phyloP scores from a whole-genome alignment of 768 basidiomycete genomes.

The Trametes meyenii region DNA sequence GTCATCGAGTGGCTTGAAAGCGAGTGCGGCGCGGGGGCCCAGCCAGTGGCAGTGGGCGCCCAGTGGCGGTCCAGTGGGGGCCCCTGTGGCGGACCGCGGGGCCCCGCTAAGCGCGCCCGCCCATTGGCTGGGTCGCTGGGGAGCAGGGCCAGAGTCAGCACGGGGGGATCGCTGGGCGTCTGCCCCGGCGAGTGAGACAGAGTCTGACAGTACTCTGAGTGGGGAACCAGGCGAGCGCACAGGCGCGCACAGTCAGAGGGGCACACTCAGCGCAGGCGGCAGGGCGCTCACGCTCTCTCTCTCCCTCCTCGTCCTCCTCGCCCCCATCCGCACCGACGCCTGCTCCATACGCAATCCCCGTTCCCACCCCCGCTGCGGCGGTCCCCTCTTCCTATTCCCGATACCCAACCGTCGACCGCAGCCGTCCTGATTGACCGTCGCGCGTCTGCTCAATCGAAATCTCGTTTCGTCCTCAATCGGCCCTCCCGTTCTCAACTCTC shows the following conservation, averaged over 20 bases:
- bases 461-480: constrained; percentile 24
- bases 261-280: neutral
- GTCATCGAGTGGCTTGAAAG: no score
- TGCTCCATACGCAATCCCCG: neutral
- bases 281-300: neutral
- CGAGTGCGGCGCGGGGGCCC: constrained; percentile 7
- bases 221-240: no score
- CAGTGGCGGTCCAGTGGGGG: no score
- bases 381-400: neutral
- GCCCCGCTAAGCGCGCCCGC: neutral
- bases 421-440: constrained; percentile 20
- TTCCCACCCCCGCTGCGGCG: neutral
- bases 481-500: constrained; percentile 25
- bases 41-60: no score
- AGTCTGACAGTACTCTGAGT: no score
- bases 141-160: neutral
- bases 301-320: neutral
- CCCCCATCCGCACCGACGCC: neutral
- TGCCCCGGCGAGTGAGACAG: no score
- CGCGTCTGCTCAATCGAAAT: constrained; percentile 20
- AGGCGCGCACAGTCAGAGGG: no score
- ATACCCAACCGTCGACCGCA: constrained; percentile 2
- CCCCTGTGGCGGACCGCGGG: constrained; percentile 5
- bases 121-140: constrained; percentile 4
- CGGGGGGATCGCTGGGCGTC: constrained; percentile 18